Evolutionary conservation across 345 rosid genomes (phyloP).

Genomic region (Heritiera fomes): DNA sequence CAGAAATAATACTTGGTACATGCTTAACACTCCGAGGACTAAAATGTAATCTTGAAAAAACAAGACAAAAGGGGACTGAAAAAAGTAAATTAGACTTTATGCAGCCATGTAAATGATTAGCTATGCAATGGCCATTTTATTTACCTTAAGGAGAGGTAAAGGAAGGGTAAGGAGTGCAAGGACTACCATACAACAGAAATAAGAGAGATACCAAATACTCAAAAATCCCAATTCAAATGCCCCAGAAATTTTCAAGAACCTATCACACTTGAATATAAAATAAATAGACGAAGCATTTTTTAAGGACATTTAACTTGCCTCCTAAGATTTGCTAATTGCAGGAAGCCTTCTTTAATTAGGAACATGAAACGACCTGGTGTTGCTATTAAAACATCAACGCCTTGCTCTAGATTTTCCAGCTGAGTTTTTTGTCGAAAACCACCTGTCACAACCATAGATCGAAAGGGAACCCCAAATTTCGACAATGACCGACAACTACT

Average conservation of each 20-base stretch:
- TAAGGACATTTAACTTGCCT: slow-evolving; percentile 44
- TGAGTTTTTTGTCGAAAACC: slow-evolving; percentile 92
- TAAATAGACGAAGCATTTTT: background rate
- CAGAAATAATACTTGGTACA: background rate
- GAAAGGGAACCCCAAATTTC: slow-evolving; percentile 82
- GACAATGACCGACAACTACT: slow-evolving; percentile 72
- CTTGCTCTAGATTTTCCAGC: slow-evolving; percentile 74
- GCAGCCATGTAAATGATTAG: background rate
- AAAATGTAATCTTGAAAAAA: background rate
- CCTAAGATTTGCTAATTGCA: slow-evolving; percentile 66
- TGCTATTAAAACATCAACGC: slow-evolving; percentile 80
- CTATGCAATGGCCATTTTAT: background rate
- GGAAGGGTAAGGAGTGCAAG: background rate
- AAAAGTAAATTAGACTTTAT: background rate
- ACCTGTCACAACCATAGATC: slow-evolving; percentile 88
- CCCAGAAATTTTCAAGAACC: background rate
- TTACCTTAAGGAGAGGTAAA: background rate
- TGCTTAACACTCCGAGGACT: background rate
- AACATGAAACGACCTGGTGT: slow-evolving; percentile 96
- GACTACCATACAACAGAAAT: background rate
- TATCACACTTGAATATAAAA: slow-evolving; percentile 6
- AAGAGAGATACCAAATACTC: background rate
- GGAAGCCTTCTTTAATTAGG: slow-evolving; percentile 69
- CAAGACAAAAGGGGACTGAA: background rate
- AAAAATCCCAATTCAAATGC: slow-evolving; percentile 11